These are phyloP conservation scores for Microsporum canis DNA, from an alignment of 2,329 filamentous ascomycete genomes.

Conservation along the genomic window DNA sequence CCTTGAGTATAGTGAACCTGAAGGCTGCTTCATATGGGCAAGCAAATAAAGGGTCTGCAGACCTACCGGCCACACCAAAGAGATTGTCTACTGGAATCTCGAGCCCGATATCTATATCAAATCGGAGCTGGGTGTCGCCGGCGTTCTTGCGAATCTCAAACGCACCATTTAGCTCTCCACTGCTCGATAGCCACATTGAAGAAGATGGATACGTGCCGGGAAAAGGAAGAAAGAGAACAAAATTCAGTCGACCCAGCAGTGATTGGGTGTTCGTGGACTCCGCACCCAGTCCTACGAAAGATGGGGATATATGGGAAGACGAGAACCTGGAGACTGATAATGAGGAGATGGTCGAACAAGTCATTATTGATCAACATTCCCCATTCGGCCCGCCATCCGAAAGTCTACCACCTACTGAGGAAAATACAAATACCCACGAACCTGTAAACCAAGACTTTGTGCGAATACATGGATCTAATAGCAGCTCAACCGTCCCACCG, in stretches of 20 bases:
- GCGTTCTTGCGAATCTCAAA: constrained; percentile 65
- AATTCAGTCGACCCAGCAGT: constrained; percentile 54
- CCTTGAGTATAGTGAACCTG: neutral
- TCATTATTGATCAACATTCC: neutral
- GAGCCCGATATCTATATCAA: neutral
- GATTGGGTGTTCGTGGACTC: constrained; percentile 65
- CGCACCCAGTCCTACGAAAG: constrained; percentile 51
- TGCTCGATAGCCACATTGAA: constrained; percentile 55
- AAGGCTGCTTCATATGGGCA: neutral
- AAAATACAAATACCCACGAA: constrained; percentile 1
- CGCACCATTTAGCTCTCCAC: constrained; percentile 55
- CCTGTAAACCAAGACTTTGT: neutral
- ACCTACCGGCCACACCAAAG: neutral
- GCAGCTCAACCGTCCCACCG: too few relatives aligned
- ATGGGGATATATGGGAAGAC: constrained; percentile 7
- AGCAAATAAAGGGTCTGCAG: neutral
- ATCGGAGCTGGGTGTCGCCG: constrained; percentile 54
- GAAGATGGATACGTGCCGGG: constrained; percentile 52
- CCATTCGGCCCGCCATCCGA: neutral
- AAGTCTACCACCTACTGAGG: neutral
- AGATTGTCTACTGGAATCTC: neutral
- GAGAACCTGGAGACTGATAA: constrained; percentile 6
- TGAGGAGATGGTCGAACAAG: neutral
- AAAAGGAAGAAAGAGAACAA: constrained; percentile 57
- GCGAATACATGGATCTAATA: neutral